Evolutionary conservation across 108 stramenopile species (phyloP), one percentile per base, ranked within the genome.

Genomic region (Cyclostephanos tholiformis): DNA sequence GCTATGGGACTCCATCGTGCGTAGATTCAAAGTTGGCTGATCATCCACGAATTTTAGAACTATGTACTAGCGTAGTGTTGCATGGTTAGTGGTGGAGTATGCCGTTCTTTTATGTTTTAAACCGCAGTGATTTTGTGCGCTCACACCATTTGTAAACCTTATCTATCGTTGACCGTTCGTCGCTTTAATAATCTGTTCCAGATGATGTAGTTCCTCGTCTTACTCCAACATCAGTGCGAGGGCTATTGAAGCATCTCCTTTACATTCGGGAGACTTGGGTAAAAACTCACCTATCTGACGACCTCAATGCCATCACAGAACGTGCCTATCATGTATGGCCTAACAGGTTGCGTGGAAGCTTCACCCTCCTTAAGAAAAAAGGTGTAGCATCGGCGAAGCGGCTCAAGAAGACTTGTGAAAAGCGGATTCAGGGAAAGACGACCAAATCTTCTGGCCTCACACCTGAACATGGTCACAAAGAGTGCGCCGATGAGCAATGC

Each of bases 201-300:
- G 97, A 98, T 76, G 97, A 98, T 76, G 92, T 96, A 44, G 86
- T 98, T 36, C 96, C 97, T 1, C 91, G 97, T 1, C 77, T 98
- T 65, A 98, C 96, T 32, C 94, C 96, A 10, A 91, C 87, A 36
- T 90, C 88, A 51, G 93, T 96, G 32, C 87, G 96, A 26, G 86
- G 84, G 2, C 76, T 96, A 50, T 64, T 97, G 74, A 91, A 92
- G 65, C 93, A 96, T 64, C 81, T 98, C 11, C 77, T 96, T 48
- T 77, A 89, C 59, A 88, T 94, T 63, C 85, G 92, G 36, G 89
- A 94, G 65, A 92, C 91, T 44, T 93, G 95, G 93, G 93, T 95
- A 9, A 89, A 89, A 65, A 79, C 74, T 20, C 91, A 95, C 74
- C 83, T 95, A 17, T 80, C 84, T 52, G 84, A 88, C 65, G 93